Evolutionary conservation across 208 protist genomes (phyloP), one percentile per base, ranked within the genome.

Genomic region (Naegleria fowleri): DNA sequence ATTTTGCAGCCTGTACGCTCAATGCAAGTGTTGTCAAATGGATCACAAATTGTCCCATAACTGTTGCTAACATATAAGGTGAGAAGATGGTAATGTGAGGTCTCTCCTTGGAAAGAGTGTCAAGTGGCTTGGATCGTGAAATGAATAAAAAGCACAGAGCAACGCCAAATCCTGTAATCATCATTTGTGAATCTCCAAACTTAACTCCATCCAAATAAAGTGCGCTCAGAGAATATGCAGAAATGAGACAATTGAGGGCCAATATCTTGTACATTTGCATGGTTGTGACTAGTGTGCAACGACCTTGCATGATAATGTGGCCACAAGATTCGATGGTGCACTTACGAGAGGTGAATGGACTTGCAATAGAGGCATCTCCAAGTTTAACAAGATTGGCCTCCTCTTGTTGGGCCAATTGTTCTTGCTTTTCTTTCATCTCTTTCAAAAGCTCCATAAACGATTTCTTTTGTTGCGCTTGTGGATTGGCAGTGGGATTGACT

Each of bases 181-280:
- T 99, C 95, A 98, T 97, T 94, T 99, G 98, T 86, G 95, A 96
- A 93, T 99, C 98, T 92, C 98, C 97, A 33, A 97, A 94, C 93
- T 99, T 98, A 33, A 99, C 94, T 88, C 98, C 98, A 89, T 98
- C 97, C n/a, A 97, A 95, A 93, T 97, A 97, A n/a, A 99, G 95
- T 22, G 99, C 98, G 15, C 95, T 97, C 92, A 99, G 96, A 41
- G 95, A 97, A 93, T 99, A 99, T 0, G 98, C 98, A 38, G 94
- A 95, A 89, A 98, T 97, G 22, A 99, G 95, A 92, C 97, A 99
- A 93, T 99, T 98, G 29, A 99, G 95, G 11, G 98, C 98, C 22
- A 99, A 95, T 87, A 99, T 99, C 92, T 98, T 98, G 95, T 99
- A 99, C 97, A 99, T 99, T 96, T 99, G 98, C 88, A 99, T 94